Percentiles rank a stretch among this genome's conserved stretches.
phyloP scores from a whole-genome alignment of 2,329 filamentous ascomycete genomes.

The Herpotrichia juniperi region DNA sequence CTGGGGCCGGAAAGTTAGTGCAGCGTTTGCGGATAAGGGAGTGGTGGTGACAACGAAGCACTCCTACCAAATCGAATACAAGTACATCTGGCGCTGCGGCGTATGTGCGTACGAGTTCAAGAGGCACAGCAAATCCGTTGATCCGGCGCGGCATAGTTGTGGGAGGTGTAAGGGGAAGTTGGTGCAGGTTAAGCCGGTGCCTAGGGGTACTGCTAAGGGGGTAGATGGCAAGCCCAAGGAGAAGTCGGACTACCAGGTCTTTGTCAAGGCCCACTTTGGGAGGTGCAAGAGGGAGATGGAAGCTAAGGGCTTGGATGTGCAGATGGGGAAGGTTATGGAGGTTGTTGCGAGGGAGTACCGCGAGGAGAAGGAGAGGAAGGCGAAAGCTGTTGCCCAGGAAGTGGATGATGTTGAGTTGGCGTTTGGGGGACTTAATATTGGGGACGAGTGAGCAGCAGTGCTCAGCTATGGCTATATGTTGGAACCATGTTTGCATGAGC shows the following conservation, averaged over 20 bases:
- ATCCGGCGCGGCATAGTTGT: slow-evolving; percentile 73
- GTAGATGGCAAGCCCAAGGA: slow-evolving; percentile 24
- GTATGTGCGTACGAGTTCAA: slow-evolving; percentile 75
- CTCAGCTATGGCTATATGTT: too few species aligned
- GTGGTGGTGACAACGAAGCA: slow-evolving; percentile 89
- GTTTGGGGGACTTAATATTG: slow-evolving; percentile 30
- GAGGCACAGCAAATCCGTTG: slow-evolving; percentile 84
- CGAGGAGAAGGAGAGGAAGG: slow-evolving; percentile 49
- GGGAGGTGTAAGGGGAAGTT: slow-evolving; percentile 73
- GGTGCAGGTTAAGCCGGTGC: slow-evolving; percentile 79
- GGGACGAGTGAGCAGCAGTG: slow-evolving; percentile 7
- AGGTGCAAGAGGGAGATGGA: slow-evolving; percentile 46
- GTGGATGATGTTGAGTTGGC: slow-evolving; percentile 19
- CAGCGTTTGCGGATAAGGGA: slow-evolving; percentile 64
- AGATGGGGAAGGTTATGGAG: slow-evolving; percentile 70
- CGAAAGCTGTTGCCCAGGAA: slow-evolving; percentile 10
- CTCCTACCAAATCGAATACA: slow-evolving; percentile 87
- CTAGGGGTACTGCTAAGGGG: slow-evolving; percentile 53
- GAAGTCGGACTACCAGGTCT: slow-evolving; percentile 61
- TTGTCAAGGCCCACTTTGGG: slow-evolving; percentile 72
- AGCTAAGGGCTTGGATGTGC: slow-evolving; percentile 58
- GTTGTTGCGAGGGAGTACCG: slow-evolving; percentile 68
- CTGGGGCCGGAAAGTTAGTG: slow-evolving; percentile 64
- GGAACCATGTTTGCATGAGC: too few species aligned
- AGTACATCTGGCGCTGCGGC: slow-evolving; percentile 84